Percentiles rank a stretch among this genome's conserved stretches.
phyloP scores from a whole-genome alignment of 441 rosid genomes.

The Erodium moschatum region DNA sequence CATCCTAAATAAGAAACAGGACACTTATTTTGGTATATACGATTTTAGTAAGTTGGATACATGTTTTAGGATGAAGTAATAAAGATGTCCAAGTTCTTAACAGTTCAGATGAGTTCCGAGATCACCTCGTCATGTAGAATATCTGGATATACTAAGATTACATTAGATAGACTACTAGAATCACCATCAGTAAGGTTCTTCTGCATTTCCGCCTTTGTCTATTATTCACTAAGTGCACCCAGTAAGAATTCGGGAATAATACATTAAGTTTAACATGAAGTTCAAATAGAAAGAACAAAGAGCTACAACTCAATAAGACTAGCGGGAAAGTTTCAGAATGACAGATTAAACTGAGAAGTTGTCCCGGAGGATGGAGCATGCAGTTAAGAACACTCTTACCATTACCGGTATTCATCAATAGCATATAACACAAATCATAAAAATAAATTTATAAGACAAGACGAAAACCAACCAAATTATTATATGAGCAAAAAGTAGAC shows the following conservation, averaged over 20 bases:
- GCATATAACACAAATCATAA: background rate
- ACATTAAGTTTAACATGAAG: background rate
- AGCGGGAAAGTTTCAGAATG: background rate
- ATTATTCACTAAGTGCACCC: background rate
- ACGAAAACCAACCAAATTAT: background rate
- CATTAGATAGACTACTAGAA: background rate
- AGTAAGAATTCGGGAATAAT: background rate
- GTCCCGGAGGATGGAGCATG: background rate
- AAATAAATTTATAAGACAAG: too few relatives aligned
- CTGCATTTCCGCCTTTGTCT: background rate
- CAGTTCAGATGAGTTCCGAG: background rate
- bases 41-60: background rate
- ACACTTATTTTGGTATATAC: background rate
- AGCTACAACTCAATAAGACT: background rate
- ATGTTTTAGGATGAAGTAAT: background rate
- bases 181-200: background rate
- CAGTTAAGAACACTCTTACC: background rate
- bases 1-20: background rate
- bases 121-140: background rate
- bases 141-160: background rate
- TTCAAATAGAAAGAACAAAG: background rate
- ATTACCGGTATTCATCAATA: background rate
- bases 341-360: background rate
- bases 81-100: background rate
- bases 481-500: background rate